phyloP scores from a whole-genome alignment of 129 eudicot species.

The Oenanthe sinensis region DNA sequence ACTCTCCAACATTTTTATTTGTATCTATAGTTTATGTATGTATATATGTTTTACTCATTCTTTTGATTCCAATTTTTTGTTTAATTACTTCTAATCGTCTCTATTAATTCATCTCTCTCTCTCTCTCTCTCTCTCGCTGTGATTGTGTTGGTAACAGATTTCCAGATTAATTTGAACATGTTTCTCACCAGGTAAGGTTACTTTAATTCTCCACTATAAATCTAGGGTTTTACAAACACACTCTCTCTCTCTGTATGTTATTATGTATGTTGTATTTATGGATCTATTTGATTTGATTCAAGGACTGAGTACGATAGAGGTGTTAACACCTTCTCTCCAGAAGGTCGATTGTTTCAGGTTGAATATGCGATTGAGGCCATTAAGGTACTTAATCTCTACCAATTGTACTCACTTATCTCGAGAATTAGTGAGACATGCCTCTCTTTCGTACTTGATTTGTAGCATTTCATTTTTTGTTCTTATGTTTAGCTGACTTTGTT shows the following conservation, averaged over 20 bases:
- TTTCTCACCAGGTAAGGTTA: constrained; percentile 63
- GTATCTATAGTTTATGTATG: neutral
- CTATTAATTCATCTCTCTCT: neutral
- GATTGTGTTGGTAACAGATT: constrained; percentile 12
- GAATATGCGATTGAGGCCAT: constrained; percentile 97
- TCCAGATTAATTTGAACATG: constrained; percentile 37
- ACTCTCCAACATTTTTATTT: neutral
- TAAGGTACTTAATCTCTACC: constrained; percentile 32
- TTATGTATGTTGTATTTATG: neutral
- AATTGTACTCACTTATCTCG: neutral
- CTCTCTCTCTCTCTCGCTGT: neutral
- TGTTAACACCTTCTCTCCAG: constrained; percentile 92
- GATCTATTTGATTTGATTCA: constrained; percentile 3
- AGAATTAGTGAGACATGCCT: neutral
- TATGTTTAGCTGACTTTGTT: neutral
- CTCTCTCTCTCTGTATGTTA: neutral
- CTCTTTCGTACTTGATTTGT: neutral
- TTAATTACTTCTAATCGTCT: neutral
- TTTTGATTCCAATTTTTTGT: neutral
- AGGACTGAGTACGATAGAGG: constrained; percentile 99
- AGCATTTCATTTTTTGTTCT: neutral
- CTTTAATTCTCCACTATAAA: constrained; percentile 10
- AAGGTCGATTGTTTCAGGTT: constrained; percentile 94
- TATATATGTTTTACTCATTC: neutral
- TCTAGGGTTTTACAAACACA: constrained; percentile 10